Base-by-base conservation (phyloP, 2,329 filamentous ascomycete genomes). In the Lecanosticta acicola region DNA sequence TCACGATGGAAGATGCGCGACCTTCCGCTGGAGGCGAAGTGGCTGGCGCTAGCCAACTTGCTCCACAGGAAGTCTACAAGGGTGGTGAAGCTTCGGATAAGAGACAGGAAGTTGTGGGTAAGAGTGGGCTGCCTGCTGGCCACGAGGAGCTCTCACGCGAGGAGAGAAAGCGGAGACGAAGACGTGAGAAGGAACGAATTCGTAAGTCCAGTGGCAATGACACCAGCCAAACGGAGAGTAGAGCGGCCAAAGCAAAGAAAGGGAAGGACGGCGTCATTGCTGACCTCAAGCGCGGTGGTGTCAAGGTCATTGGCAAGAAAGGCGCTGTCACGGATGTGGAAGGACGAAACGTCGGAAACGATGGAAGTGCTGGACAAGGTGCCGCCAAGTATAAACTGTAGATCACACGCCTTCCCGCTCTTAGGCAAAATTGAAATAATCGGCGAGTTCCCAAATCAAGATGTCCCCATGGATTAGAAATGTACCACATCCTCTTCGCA, bases 1-100 rank as follows among this genome's bases (percentile, higher is more conserved):
- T 97, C 54, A 78, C 80, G 56, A 94, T 97, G 85, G 93, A 98
- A 71, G 93, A 98, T 63, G 91, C 89, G 1, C 85, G 94, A 59
- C 91, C 93, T 5, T 84, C 85, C 13, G 87, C 84, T 0, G 85
- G 86, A 35, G 82, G 83, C 60, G 87, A 85, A 34, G 80, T 89
- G 48, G 75, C 76, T 11, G 80, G 80, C 19, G 66, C 69, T 19
- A 86, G 83, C 60, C 85, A 85, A 73, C 78, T 98, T 49, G 93
- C 93, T 37, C 93, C 93, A 2, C 93, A 97, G 64, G 93, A 98
- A 68, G 77, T 98, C 19, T 98, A 97, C 73, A 82, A 81, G 59
- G 81, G 87, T n/a, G 81, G 83, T 50, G 81, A 84, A 59, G 60
- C 57, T 1, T 53, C 49, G 77, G 80, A 51, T 11, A 80, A 73